A percentile compares a stretch with the other conserved stretches of the same genome.
These are phyloP conservation scores for Hemisphaericaspora xylofermentans DNA, from an alignment of 1,139 yeast genomes.

Conservation along the genomic window DNA sequence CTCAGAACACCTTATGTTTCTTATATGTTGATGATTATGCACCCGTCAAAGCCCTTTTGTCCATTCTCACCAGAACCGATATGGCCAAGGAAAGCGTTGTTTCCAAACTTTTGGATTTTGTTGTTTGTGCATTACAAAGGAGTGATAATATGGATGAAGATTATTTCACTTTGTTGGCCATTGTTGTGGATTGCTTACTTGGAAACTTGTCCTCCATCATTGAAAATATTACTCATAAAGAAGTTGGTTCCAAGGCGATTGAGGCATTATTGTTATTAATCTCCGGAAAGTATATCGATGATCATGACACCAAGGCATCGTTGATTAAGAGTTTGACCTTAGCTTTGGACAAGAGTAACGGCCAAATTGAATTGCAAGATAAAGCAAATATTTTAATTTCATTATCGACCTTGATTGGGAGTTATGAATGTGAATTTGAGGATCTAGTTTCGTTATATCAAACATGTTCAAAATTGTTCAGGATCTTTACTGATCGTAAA, in stretches of 20 bases:
- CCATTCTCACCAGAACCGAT: slow-evolving; percentile 50
- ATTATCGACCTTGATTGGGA: slow-evolving; percentile 51
- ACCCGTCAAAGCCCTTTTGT: slow-evolving; percentile 56
- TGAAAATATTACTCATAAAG: slow-evolving; percentile 41
- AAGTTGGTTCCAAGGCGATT: slow-evolving; percentile 54
- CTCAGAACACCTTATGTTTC: slow-evolving; percentile 48
- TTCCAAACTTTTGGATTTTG: slow-evolving; percentile 55
- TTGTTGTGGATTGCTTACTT: slow-evolving; percentile 57
- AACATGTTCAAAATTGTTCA: slow-evolving; percentile 59
- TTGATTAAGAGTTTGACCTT: slow-evolving; percentile 59
- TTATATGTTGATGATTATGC: slow-evolving; percentile 56
- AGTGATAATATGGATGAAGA: slow-evolving; percentile 43
- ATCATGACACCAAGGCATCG: slow-evolving; percentile 52
- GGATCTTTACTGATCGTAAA: slow-evolving; percentile 54
- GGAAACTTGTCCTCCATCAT: slow-evolving; percentile 51
- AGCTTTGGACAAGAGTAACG: slow-evolving; percentile 61
- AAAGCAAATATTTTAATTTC: slow-evolving; percentile 62
- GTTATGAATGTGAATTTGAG: slow-evolving; percentile 52
- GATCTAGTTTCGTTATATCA: slow-evolving; percentile 56
- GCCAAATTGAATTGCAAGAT: slow-evolving; percentile 53
- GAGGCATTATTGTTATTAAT: slow-evolving; percentile 54
- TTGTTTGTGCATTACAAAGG: slow-evolving; percentile 40
- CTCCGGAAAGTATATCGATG: slow-evolving; percentile 59
- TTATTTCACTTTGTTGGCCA: slow-evolving; percentile 48
- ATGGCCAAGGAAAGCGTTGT: slow-evolving; percentile 67